Conservation (phyloP, 495 filamentous ascomycete genomes). For the Pyrenula aspistea region DNA sequence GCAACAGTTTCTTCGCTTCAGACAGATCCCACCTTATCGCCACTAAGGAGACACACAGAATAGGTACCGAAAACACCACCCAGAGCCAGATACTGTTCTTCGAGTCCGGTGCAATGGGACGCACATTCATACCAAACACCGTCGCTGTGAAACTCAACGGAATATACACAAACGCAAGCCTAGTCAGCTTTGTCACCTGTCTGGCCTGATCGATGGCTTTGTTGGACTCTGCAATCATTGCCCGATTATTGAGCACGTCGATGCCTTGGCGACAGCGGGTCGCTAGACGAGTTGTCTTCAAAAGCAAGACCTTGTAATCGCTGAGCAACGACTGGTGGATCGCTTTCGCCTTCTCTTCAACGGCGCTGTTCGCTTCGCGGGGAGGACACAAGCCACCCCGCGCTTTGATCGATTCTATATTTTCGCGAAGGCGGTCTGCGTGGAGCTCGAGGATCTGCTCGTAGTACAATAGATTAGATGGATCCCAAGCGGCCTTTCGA, state of each 20-base stretch:
- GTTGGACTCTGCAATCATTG: slow-evolving; percentile 14
- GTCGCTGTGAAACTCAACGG: slow-evolving; percentile 3
- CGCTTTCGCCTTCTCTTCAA: too few species aligned
- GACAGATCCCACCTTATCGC: too few species aligned
- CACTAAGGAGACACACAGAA: too few species aligned
- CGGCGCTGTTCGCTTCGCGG: too few species aligned
- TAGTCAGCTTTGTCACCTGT: slow-evolving; percentile 13
- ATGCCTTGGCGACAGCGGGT: slow-evolving; percentile 12
- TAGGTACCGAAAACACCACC: too few species aligned
- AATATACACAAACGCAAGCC: slow-evolving; percentile 10
- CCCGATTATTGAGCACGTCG: slow-evolving; percentile 11
- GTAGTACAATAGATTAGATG: slow-evolving; percentile 6
- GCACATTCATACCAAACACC: slow-evolving; percentile 31
- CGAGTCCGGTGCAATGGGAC: slow-evolving; percentile 8
- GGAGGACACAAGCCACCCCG: not conserved
- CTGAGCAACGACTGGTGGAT: too few species aligned
- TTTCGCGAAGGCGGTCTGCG: slow-evolving; percentile 4
- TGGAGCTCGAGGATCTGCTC: slow-evolving; percentile 5
- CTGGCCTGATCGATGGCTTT: slow-evolving; percentile 15
- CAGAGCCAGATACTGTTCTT: too few species aligned
- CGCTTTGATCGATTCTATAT: slow-evolving; percentile 2
- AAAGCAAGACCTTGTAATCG: slow-evolving; percentile 14
- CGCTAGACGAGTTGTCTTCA: slow-evolving; percentile 2
- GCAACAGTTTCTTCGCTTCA: too few species aligned
- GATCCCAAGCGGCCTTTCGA: too few species aligned